phyloP scores from a whole-genome alignment of 1,284 basidiomycete genomes.

The Volvariella volvacea region DNA sequence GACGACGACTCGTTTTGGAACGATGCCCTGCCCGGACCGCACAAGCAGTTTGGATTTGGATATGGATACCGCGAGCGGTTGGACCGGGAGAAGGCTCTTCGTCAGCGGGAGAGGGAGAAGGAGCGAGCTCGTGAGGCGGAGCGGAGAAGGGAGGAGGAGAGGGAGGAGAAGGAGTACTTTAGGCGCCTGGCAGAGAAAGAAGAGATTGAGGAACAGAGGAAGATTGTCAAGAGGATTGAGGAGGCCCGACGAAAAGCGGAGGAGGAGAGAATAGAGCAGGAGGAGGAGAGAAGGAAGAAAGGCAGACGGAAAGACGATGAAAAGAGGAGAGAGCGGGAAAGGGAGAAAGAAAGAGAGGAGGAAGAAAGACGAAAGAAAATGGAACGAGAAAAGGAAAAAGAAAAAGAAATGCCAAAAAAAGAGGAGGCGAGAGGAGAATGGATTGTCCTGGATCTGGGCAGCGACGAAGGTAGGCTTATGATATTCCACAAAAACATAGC shows the following conservation, averaged over 20 bases:
- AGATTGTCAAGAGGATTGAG: neutral
- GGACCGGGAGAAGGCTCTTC: neutral
- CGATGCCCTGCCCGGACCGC: too few species aligned
- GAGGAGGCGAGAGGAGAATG: conserved; percentile 29
- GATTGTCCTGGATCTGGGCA: conserved; percentile 53
- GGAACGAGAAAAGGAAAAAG: conserved; percentile 10
- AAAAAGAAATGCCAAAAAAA: conserved; percentile 10
- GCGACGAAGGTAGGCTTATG: conserved; percentile 38
- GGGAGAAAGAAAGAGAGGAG: conserved; percentile 3
- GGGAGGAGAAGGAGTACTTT: neutral
- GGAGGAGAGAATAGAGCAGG: conserved; percentile 12
- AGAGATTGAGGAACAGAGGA: neutral
- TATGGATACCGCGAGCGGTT: too few species aligned
- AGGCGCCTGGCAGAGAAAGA: neutral
- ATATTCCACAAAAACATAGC: neutral
- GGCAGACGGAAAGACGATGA: conserved; percentile 12
- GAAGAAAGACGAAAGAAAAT: conserved; percentile 9
- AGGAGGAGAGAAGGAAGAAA: conserved; percentile 12
- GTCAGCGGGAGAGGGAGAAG: neutral
- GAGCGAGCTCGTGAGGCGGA: neutral
- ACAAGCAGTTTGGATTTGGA: too few species aligned
- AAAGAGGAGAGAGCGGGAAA: conserved; percentile 5
- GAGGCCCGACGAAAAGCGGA: neutral
- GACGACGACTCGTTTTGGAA: too few species aligned
- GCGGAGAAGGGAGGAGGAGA: neutral